Evolutionary conservation across 2,329 filamentous ascomycete species (phyloP).

Genomic region (Trichocomaceae sp.): DNA sequence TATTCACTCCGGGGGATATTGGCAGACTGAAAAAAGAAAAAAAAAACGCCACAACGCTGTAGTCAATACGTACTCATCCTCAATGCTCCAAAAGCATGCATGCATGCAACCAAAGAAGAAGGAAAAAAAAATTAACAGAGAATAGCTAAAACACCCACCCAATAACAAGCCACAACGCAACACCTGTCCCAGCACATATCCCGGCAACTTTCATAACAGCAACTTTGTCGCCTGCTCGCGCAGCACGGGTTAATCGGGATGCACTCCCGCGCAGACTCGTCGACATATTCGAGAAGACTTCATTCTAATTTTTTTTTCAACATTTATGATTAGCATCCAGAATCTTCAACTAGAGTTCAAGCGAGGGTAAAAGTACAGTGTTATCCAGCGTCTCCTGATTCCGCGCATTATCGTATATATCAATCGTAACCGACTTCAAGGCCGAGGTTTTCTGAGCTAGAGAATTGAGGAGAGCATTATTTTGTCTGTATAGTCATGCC

Average conservation of each 20-base stretch:
- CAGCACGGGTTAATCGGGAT: constrained; percentile 78
- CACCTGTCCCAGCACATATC: constrained; percentile 65
- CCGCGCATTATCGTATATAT: constrained; percentile 95
- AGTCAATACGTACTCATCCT: background rate
- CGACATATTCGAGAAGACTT: constrained; percentile 85
- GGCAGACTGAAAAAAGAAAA: background rate
- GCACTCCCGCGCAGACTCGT: constrained; percentile 79
- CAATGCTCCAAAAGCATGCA: background rate
- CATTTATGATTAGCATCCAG: background rate
- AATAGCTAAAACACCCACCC: constrained; percentile 47
- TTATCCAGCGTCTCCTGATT: constrained; percentile 82
- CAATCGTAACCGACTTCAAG: constrained; percentile 85
- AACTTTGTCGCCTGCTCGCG: constrained; percentile 79
- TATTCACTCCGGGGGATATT: background rate
- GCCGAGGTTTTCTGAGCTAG: constrained; percentile 86
- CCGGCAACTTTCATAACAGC: constrained; percentile 84
- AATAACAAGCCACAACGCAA: constrained; percentile 69
- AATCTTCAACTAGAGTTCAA: background rate
- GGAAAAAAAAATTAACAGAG: background rate
- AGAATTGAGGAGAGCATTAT: constrained; percentile 88
- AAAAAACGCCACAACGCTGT: background rate
- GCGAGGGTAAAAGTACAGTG: constrained; percentile 53
- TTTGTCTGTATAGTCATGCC: constrained; percentile 54
- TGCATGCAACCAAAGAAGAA: background rate
- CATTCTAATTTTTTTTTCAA: constrained; percentile 51